A percentile compares a stretch with the other conserved stretches of the same genome.
Evolutionary conservation across 192 early-diverging fungal species (phyloP).

Genomic region (Spizellomyces sp.): DNA sequence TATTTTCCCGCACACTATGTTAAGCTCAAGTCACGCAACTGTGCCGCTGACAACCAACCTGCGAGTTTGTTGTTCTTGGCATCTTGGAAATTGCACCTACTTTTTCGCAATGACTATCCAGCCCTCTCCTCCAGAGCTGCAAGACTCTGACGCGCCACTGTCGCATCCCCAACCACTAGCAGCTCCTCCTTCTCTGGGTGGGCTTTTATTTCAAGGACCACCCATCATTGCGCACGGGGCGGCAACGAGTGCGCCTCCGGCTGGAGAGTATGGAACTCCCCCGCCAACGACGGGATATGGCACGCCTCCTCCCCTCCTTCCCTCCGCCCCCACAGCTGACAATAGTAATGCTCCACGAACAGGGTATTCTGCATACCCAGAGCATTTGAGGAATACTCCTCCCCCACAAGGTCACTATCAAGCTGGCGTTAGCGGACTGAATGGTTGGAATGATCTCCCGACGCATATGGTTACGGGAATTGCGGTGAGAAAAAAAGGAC

Average conservation of each 20-base stretch:
- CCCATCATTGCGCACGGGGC: too few relatives aligned
- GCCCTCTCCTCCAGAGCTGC: too few relatives aligned
- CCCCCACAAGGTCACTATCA: slow-evolving; percentile 31
- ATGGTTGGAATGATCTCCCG: slow-evolving; percentile 43
- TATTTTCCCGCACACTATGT: too few relatives aligned
- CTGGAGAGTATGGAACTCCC: slow-evolving; percentile 25
- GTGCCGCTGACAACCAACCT: too few relatives aligned
- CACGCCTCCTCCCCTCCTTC: slow-evolving; percentile 26
- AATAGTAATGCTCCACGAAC: neutral
- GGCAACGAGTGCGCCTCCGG: neutral
- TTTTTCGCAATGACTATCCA: too few relatives aligned
- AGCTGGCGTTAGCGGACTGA: slow-evolving; percentile 36
- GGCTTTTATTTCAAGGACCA: too few relatives aligned
- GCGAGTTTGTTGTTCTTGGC: too few relatives aligned
- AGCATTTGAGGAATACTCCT: slow-evolving; percentile 10
- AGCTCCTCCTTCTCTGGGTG: too few relatives aligned
- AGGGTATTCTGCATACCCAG: slow-evolving; percentile 28
- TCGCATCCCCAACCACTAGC: too few relatives aligned
- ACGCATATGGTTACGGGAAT: slow-evolving; percentile 15
- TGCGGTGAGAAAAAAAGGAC: slow-evolving; percentile 17
- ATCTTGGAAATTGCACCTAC: too few relatives aligned
- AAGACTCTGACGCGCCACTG: too few relatives aligned
- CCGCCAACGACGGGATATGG: slow-evolving; percentile 28
- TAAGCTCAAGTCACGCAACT: too few relatives aligned
- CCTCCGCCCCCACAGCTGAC: slow-evolving; percentile 5